These are phyloP conservation scores for Diplodia mutila DNA, from an alignment of 2,329 filamentous ascomycete species.

Conservation along the genomic window DNA sequence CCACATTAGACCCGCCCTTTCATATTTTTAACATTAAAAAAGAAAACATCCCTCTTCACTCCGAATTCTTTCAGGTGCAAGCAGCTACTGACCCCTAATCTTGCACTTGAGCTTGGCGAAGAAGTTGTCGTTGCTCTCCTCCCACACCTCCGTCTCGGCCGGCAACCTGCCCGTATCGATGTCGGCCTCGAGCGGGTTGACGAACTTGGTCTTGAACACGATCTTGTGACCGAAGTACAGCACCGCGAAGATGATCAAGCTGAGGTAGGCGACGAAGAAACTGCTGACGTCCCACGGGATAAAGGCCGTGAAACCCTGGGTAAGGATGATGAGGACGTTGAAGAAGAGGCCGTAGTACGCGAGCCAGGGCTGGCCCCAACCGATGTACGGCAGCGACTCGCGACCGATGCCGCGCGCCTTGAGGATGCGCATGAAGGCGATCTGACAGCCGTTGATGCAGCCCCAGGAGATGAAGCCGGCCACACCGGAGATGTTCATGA, in stretches of 20 bases:
- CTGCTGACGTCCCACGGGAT: constrained; percentile 42
- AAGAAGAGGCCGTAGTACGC: constrained; percentile 45
- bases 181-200: constrained; percentile 49
- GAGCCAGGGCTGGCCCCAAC: constrained; percentile 39
- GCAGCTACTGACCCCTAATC: not conserved
- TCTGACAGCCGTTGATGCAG: constrained; percentile 45
- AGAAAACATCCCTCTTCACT: not conserved
- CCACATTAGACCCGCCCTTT: not conserved
- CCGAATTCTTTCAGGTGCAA: not conserved
- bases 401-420: constrained; percentile 43
- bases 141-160: constrained; percentile 26
- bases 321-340: constrained; percentile 46
- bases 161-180: constrained; percentile 45
- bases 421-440: constrained; percentile 44
- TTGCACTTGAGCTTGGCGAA: constrained; percentile 20
- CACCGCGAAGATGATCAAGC: constrained; percentile 44
- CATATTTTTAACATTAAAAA: not conserved
- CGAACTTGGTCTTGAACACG: constrained; percentile 42
- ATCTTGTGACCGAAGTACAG: constrained; percentile 66
- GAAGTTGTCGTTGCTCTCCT: constrained; percentile 25
- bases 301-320: constrained; percentile 47
- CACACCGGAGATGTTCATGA: constrained; percentile 45
- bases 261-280: constrained; percentile 47
- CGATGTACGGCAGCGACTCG: constrained; percentile 44
- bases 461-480: constrained; percentile 48